Base-by-base conservation (phyloP, 2,329 filamentous ascomycete genomes). In the Fusarium succisae region DNA sequence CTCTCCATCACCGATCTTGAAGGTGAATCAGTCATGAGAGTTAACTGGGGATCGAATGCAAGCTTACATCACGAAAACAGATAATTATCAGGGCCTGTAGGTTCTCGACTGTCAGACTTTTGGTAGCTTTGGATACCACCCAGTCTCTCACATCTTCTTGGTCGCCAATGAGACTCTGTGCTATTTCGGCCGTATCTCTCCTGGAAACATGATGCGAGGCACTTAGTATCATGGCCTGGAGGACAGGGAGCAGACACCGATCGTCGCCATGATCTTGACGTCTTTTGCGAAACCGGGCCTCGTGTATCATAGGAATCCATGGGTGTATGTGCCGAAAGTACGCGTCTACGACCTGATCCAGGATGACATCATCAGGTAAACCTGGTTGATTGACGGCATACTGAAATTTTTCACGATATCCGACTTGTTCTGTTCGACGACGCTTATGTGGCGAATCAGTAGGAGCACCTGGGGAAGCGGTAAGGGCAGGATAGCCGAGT, bases 1-100 rank as follows among this genome's bases (percentile, higher is more conserved):
- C 2, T 79, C 50, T 4, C 78, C 78, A 32, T 72, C 74, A 6
- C 79, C 78, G 58, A 81, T 79, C 79, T 35, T 28, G 11, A 8
- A 8, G 4, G 6, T 4, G 10, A 32, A 37, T 67, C 4, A 62
- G 48, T 18, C 3, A 15, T 12, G 15, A 4, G 10, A 8, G 7
- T 3, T 1, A 6, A 14, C 8, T 6, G 1, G 5, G n/a, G 14
- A 18, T 9, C 14, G 3, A 4, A 13, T 1, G 5, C 5, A 24
- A 12, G 48, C 71, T 68, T 28, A 73, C 73, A 51, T 75, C 72
- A 10, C 54, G 57, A 14, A 71, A 75, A 11, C 69, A 73, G 3
- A 75, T 63, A 15, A 75, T 75, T 6, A 64, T 73, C 17, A 75
- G 28, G 20, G 73, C 69, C 15, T 75, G 73, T 3, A 75, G 37